These are phyloP conservation scores for Aspergillus sergii DNA, from an alignment of 2,329 filamentous ascomycete genomes.

Conservation along the genomic window DNA sequence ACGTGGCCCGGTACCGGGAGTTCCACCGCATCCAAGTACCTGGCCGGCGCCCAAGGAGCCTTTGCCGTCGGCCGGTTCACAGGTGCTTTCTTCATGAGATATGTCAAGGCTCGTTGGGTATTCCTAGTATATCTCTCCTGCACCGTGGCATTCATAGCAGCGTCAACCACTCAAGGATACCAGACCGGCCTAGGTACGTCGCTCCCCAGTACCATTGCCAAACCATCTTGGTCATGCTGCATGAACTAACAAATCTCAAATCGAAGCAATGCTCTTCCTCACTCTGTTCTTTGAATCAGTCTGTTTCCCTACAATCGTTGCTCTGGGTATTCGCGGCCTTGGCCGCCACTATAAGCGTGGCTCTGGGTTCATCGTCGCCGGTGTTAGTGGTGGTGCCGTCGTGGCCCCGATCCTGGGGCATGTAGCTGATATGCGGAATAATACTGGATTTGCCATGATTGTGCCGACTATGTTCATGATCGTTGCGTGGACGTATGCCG, in stretches of 20 bases:
- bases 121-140: conserved; percentile 68
- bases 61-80: conserved; percentile 74
- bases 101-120: conserved; percentile 67
- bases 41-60: conserved; percentile 72
- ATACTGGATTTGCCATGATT: conserved; percentile 65
- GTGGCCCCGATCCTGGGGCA: conserved; percentile 73
- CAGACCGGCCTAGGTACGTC: conserved; percentile 50
- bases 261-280: conserved; percentile 59
- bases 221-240: not conserved
- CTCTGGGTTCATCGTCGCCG: conserved; percentile 71
- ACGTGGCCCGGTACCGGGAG: conserved; percentile 59
- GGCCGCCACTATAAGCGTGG: conserved; percentile 78
- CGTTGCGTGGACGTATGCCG: conserved; percentile 58
- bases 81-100: conserved; percentile 68
- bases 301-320: conserved; percentile 80
- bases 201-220: not conserved
- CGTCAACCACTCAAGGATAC: conserved; percentile 50
- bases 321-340: conserved; percentile 74
- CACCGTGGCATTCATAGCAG: conserved; percentile 63
- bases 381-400: conserved; percentile 71
- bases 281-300: conserved; percentile 82
- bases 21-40: conserved; percentile 64
- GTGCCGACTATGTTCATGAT: conserved; percentile 67
- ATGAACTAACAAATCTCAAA: not conserved
- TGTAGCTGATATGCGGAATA: conserved; percentile 65